Conservation (phyloP, 805 yeast species). For the Suhomyces tanzawaensis region DNA sequence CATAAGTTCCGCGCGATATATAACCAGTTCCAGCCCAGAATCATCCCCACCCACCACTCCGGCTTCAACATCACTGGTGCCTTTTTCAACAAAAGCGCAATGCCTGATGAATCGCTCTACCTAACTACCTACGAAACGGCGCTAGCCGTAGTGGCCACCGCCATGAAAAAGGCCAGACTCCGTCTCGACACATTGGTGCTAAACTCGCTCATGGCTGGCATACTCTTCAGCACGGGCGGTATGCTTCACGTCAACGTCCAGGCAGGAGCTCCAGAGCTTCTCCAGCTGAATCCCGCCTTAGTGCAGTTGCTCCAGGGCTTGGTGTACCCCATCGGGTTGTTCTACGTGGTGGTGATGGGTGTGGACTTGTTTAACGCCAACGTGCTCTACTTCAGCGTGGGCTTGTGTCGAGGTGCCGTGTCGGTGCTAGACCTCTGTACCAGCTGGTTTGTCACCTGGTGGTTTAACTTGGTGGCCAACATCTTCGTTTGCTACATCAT, state of each 20-base stretch:
- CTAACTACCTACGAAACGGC: slow-evolving; percentile 81
- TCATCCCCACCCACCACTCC: neutral
- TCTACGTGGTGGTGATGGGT: slow-evolving; percentile 73
- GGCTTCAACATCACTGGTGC: neutral
- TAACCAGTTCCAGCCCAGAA: neutral
- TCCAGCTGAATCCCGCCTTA: slow-evolving; percentile 48
- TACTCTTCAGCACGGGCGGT: slow-evolving; percentile 69
- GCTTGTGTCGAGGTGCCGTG: slow-evolving; percentile 67
- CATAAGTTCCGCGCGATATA: neutral
- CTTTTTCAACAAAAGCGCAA: slow-evolving; percentile 4
- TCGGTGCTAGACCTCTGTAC: slow-evolving; percentile 58
- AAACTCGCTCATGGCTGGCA: slow-evolving; percentile 68
- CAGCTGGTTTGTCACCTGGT: slow-evolving; percentile 66
- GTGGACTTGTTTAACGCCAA: slow-evolving; percentile 76
- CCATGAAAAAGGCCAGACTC: slow-evolving; percentile 78
- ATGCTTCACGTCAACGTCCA: slow-evolving; percentile 61
- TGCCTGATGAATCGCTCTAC: slow-evolving; percentile 40
- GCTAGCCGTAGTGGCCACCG: slow-evolving; percentile 77
- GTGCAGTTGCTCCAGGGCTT: slow-evolving; percentile 57
- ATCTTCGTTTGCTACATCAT: slow-evolving; percentile 66
- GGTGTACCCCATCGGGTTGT: slow-evolving; percentile 68
- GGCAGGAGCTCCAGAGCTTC: slow-evolving; percentile 46
- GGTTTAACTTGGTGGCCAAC: slow-evolving; percentile 62
- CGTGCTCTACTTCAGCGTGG: slow-evolving; percentile 68
- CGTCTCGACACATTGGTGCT: slow-evolving; percentile 56